Percentiles rank a stretch among this genome's conserved stretches.
Conservation (phyloP, 345 rosid genomes). For the Corymbia maculata region DNA sequence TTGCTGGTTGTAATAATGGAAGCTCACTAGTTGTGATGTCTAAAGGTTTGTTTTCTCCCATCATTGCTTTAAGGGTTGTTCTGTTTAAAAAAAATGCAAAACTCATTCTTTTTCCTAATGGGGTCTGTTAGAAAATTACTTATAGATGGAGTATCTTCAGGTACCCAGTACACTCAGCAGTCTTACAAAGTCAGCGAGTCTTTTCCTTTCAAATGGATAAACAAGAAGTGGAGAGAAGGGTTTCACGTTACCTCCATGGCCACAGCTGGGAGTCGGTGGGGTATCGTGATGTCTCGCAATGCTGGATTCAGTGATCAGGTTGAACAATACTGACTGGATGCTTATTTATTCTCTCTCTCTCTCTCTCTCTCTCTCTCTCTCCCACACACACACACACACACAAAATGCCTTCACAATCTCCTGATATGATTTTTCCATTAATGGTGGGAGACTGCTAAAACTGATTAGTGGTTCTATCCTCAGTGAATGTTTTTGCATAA, state of each 20-base stretch:
- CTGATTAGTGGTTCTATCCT: neutral
- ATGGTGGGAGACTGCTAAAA: neutral
- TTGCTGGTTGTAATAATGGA: conserved; percentile 91
- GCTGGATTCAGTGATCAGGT: conserved; percentile 96
- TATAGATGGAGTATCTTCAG: conserved; percentile 17
- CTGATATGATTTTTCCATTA: neutral
- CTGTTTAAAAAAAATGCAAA: neutral
- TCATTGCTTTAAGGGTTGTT: neutral
- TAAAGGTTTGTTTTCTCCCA: conserved; percentile 45
- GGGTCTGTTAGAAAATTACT: neutral
- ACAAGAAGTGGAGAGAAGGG: conserved; percentile 99
- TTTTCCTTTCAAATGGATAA: conserved; percentile 96
- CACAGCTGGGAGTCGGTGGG: conserved; percentile 96
- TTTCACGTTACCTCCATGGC: conserved; percentile 98
- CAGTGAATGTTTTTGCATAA: neutral
- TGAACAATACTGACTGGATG: neutral
- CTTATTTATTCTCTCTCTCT: neutral
- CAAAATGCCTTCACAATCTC: neutral
- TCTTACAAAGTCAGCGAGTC: conserved; percentile 95
- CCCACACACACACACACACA: too few relatives aligned
- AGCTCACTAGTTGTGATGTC: conserved; percentile 97
- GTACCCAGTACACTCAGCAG: conserved; percentile 85
- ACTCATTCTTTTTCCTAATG: neutral
- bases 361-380: neutral
- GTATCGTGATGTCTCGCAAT: conserved; percentile 97